Evolutionary conservation across 2,329 filamentous ascomycete genomes (phyloP).

Genomic region (Cytospora piceicola): DNA sequence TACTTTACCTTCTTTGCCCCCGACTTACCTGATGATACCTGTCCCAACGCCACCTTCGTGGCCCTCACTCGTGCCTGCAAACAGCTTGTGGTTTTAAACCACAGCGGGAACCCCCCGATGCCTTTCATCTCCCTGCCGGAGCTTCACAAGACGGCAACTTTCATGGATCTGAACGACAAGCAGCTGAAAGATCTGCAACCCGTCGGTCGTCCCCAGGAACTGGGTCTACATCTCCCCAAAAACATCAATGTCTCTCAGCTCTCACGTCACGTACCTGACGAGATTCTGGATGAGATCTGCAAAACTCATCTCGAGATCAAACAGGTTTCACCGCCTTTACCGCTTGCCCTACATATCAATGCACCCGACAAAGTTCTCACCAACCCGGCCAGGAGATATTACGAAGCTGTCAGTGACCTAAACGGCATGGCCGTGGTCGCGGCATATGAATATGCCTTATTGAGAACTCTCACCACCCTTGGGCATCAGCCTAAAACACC

Average conservation of each 20-base stretch:
- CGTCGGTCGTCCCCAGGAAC: not conserved
- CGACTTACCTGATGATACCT: conserved; percentile 37
- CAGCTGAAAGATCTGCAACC: not conserved
- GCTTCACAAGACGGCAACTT: not conserved
- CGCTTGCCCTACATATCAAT: conserved; percentile 30
- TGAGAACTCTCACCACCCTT: conserved; percentile 19
- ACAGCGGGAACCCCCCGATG: conserved; percentile 32
- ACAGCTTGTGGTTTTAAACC: conserved; percentile 38
- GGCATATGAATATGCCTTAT: conserved; percentile 27
- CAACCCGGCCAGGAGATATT: conserved; percentile 21
- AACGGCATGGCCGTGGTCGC: conserved; percentile 32
- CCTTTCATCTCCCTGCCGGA: conserved; percentile 32
- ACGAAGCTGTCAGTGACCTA: conserved; percentile 23
- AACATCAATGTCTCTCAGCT: conserved; percentile 32
- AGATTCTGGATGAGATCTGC: conserved; percentile 32
- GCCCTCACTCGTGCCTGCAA: conserved; percentile 38
- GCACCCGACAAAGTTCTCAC: conserved; percentile 29
- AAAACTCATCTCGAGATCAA: conserved; percentile 30
- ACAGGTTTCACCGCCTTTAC: conserved; percentile 17
- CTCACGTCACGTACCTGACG: conserved; percentile 35
- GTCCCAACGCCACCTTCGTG: conserved; percentile 39
- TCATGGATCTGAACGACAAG: not conserved
- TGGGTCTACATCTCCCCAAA: not conserved
- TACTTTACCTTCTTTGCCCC: conserved; percentile 36
- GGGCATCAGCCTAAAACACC: not conserved